A percentile compares a stretch with the other conserved stretches of the same genome.
Conservation (phyloP, 2,329 filamentous ascomycete genomes). For the Fusarium veterinarium region DNA sequence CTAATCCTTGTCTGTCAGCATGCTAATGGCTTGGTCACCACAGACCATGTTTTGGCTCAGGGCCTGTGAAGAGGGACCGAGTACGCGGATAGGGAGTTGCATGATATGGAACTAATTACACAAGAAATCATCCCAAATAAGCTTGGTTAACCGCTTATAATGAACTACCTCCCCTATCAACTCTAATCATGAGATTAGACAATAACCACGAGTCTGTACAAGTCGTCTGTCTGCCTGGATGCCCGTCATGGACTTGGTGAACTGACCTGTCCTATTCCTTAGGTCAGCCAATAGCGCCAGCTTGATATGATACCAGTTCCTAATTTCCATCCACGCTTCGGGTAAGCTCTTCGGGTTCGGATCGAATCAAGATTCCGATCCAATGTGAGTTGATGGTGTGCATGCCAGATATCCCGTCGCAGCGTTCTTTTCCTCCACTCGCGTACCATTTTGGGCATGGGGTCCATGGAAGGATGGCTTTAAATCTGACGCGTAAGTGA, state of each 20-base stretch:
- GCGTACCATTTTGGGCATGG: not conserved
- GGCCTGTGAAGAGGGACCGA: not conserved
- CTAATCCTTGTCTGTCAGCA: not conserved
- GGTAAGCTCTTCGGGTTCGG: constrained; percentile 34
- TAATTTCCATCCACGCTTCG: constrained; percentile 10
- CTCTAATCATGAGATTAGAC: not conserved
- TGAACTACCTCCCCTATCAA: not conserved
- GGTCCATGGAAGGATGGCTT: not conserved
- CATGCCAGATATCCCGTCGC: not conserved
- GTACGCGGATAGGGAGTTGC: not conserved
- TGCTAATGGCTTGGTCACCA: not conserved
- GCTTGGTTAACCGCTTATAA: not conserved
- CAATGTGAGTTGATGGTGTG: constrained; percentile 16
- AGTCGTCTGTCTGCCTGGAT: not conserved
- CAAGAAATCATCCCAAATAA: not conserved
- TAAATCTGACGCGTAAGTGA: not conserved
- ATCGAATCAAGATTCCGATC: constrained; percentile 25
- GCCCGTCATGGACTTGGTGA: constrained; percentile 15
- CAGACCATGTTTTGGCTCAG: not conserved
- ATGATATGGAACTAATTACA: not conserved
- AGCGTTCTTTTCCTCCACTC: not conserved
- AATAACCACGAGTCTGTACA: not conserved
- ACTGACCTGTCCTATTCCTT: not conserved
- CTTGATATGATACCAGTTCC: not conserved
- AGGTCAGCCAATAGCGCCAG: constrained; percentile 22